These are phyloP conservation scores for Saururus chinensis DNA, from an alignment of 164 flowering plant species.

Conservation along the genomic window DNA sequence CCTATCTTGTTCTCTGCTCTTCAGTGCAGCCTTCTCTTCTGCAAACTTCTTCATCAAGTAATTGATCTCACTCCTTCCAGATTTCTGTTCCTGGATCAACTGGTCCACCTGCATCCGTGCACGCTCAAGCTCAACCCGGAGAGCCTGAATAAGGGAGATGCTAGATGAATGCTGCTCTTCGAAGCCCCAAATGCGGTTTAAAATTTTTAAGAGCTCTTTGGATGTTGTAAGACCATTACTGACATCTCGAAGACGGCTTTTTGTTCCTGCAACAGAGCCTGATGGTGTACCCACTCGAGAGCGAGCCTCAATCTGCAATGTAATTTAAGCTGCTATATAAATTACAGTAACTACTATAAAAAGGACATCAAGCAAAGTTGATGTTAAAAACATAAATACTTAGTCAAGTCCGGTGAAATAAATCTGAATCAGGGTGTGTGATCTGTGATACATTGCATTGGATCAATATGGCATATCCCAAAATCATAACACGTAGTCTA, in stretches of 20 bases:
- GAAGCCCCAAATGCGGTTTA: conserved; percentile 71
- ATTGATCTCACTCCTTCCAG: conserved; percentile 46
- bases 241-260: conserved; percentile 57
- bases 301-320: conserved; percentile 57
- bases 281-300: conserved; percentile 49
- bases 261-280: conserved; percentile 38
- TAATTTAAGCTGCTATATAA: neutral
- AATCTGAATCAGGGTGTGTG: too few species aligned
- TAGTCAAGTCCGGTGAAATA: too few species aligned
- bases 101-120: conserved; percentile 68
- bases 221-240: conserved; percentile 75
- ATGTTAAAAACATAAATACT: too few species aligned
- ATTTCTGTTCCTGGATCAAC: conserved; percentile 58
- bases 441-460: too few species aligned
- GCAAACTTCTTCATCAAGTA: conserved; percentile 62
- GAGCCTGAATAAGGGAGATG: conserved; percentile 71
- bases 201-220: conserved; percentile 74
- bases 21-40: conserved; percentile 80
- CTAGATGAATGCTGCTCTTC: conserved; percentile 68
- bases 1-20: conserved; percentile 50
- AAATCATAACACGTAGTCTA: too few species aligned
- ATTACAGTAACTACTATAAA: too few species aligned
- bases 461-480: too few species aligned
- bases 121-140: conserved; percentile 83
- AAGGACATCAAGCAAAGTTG: too few species aligned